Evolutionary conservation across 768 basidiomycete species (phyloP).

Genomic region (Trametopsis cervina): DNA sequence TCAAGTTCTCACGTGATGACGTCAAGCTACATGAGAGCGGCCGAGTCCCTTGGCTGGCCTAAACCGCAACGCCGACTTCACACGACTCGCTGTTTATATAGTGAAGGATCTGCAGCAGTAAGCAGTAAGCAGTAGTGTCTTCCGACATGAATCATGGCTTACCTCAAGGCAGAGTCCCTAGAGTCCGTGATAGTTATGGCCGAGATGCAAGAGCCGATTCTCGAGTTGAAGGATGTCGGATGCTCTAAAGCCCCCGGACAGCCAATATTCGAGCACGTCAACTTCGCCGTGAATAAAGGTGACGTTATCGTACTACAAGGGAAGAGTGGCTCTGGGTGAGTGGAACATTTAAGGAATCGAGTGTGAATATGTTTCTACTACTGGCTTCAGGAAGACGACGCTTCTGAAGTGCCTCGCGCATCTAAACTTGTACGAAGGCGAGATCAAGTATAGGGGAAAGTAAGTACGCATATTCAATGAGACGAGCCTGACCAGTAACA

Average conservation of each 20-base stretch:
- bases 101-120: neutral
- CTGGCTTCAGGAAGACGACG: conserved; percentile 54
- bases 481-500: neutral
- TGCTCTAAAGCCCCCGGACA: conserved; percentile 41
- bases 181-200: neutral
- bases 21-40: neutral
- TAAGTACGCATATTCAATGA: conserved; percentile 26
- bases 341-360: neutral
- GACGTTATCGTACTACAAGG: conserved; percentile 78
- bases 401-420: conserved; percentile 82
- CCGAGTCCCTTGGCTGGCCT: neutral
- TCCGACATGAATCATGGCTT: neutral
- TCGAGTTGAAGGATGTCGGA: conserved; percentile 47
- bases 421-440: conserved; percentile 62
- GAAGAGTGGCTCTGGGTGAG: conserved; percentile 67
- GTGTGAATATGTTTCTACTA: neutral
- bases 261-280: conserved; percentile 52
- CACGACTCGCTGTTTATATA: neutral
- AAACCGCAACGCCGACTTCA: neutral
- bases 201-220: conserved; percentile 23
- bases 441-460: conserved; percentile 62
- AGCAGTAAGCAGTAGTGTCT: neutral
- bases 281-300: conserved; percentile 57
- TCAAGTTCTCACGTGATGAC: neutral
- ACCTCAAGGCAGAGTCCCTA: neutral